Evolutionary conservation across 768 basidiomycete species (phyloP).

Genomic region (Calocybe cyanea): DNA sequence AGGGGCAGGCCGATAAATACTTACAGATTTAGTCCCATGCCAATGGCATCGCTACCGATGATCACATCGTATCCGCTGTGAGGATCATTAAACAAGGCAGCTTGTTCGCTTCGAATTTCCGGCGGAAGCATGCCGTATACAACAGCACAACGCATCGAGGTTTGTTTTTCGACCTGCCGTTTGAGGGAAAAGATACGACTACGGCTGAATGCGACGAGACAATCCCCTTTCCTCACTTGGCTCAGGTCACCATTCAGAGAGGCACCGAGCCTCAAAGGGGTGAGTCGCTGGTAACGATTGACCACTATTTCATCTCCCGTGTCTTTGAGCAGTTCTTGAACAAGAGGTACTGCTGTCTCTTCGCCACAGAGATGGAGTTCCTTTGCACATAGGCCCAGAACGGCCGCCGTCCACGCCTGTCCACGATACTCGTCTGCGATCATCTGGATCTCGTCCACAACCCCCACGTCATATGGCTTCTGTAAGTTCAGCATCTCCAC

Average conservation of each 20-base stretch:
- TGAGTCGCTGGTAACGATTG: conserved; percentile 82
- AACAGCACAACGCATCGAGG: conserved; percentile 81
- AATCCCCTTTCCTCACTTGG: conserved; percentile 77
- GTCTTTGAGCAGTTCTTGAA: conserved; percentile 60
- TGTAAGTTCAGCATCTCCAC: conserved; percentile 80
- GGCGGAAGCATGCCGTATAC: conserved; percentile 92
- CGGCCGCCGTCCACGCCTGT: conserved; percentile 74
- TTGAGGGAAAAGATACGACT: conserved; percentile 75
- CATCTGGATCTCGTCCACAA: conserved; percentile 98
- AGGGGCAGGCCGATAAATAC: conserved; percentile 22
- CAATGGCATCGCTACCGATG: conserved; percentile 92
- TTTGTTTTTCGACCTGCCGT: conserved; percentile 60
- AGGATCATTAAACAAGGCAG: conserved; percentile 85
- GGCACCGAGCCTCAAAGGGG: conserved; percentile 72
- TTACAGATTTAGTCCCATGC: conserved; percentile 96
- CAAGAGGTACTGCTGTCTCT: conserved; percentile 83
- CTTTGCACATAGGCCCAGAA: conserved; percentile 69
- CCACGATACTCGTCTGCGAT: conserved; percentile 79
- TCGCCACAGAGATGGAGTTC: conserved; percentile 97
- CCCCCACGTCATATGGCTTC: conserved; percentile 66
- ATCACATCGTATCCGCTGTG: conserved; percentile 84
- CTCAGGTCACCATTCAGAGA: conserved; percentile 60
- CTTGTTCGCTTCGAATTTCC: conserved; percentile 89
- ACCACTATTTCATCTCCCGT: conserved; percentile 83
- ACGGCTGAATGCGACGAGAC: conserved; percentile 84